Evolutionary conservation across 352 stramenopile genomes (phyloP), one percentile per base, ranked within the genome.

Genomic region (Phytophthora meadii): DNA sequence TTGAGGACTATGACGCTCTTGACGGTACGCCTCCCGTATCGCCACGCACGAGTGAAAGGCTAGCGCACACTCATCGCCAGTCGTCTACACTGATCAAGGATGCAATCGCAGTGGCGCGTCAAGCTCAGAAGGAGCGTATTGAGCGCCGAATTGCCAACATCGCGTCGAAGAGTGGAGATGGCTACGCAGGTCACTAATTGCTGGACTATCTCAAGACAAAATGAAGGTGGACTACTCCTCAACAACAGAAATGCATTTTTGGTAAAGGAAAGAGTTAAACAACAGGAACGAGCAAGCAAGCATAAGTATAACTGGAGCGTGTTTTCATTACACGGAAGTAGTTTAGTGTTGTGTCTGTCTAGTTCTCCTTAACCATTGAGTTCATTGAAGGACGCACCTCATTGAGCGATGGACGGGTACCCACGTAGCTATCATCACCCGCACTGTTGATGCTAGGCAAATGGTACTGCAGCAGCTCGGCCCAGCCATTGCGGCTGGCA

Each of bases 91-190:
- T 72, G 27, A 82, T 93, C 25, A 74, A 77, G 1, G 55, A 76
- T 45, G 85, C 85, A 41, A 90, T 91, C 47, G 66, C 67, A 32
- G 61, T 83, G 30, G 81, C 80, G 12, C 76, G 70, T 8, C 79
- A 64, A 40, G 70, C 66, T 6, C 83, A 92, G 63, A 64, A 88
- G 30, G 68, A 81, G 27, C 83, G 83, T 19, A 76, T 91, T 15
- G 61, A 89, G 50, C 65, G 74, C 39, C 85, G 85, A 19, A 89
- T 94, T 64, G 74, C 82, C 1, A 80, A 88, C 47, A 79, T 94
- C 10, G 45, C 65, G 25, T 74, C 74, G 53, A 76, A 60, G 40
- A 64, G 57, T 39, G 61, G 70, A 59, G 70, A 77, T 46, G 70
- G 70, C 30, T 77, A 74, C 22, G 70, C 70, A 4, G 70, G 70